These are phyloP conservation scores for Paramecium sonneborni DNA, from an alignment of 73 alveolate species.

Conservation along the genomic window DNA sequence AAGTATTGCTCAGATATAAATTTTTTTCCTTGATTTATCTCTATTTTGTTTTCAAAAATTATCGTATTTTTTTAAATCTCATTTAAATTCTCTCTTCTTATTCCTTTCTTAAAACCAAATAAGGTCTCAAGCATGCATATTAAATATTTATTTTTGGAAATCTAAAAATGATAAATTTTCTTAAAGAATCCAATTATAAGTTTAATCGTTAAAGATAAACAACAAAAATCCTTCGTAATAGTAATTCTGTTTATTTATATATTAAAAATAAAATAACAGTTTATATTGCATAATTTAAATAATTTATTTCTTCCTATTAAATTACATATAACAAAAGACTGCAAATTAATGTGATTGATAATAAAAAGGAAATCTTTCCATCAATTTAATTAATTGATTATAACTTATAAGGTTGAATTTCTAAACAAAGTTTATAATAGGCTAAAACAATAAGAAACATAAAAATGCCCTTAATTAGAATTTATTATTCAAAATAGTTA, in stretches of 20 bases:
- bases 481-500: background rate
- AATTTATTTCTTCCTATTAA: background rate
- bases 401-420: background rate
- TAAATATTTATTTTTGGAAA: background rate
- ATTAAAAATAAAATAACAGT: background rate
- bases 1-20: background rate
- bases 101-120: background rate
- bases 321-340: background rate
- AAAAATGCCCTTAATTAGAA: background rate
- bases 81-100: background rate
- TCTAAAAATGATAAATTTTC: background rate
- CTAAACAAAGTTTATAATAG: background rate
- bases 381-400: background rate
- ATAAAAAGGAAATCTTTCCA: background rate
- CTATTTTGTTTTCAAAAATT: background rate
- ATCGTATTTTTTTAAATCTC: background rate
- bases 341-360: background rate
- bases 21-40: background rate
- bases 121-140: background rate
- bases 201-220: background rate
- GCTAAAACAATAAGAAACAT: background rate
- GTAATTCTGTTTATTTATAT: background rate
- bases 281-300: background rate
- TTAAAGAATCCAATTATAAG: background rate
- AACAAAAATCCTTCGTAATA: background rate